Evolutionary conservation across 768 basidiomycete genomes (phyloP), one percentile per base, ranked within the genome.

Genomic region (Rhizopogon vinicolor): DNA sequence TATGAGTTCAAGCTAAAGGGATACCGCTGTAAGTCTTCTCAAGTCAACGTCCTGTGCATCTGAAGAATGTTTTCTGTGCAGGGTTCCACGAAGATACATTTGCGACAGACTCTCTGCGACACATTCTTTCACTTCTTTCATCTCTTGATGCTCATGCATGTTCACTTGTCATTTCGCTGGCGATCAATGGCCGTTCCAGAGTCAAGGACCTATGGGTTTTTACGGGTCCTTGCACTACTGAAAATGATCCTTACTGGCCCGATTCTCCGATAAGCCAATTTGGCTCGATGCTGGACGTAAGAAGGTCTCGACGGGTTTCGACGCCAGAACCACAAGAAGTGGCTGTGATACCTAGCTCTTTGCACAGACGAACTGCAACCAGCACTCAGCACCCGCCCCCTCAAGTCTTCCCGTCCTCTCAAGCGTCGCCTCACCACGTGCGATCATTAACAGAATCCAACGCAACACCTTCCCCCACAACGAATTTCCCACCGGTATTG

Each of bases 1-100:
- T 91, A 82, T 65, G 89, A 91, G 67, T 91, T 91, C 72, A 90
- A 87, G 68, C 74, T 91, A 51, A 89, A 88, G 62, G 89, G 89
- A 22, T 91, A 91, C 65, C 84, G 80, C 74, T 89, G 89, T 89
- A 65, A 52, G 82, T 72, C 55, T 50, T 41, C 55, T 51, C 16
- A 45, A 35, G 39, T 50, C 44, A 58, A 56, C 52, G 53, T 31
- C 56, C 41, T 60, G 59, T 50, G 54, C 54, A 29, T 54, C 54
- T 52, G 53, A 57, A 58, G 59, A 54, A 65, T 44, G 55, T 59
- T 59, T 41, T 59, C 52, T 52, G 61, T 55, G 39, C 65, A 90
- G 87, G 87, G 85, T 89, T 89, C 65, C 82, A 89, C 66, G 84
- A 89, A 64, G 86, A 91, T 58, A 82, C 85, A 0, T 91, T 86